Percentiles rank a stretch among this genome's conserved stretches.
phyloP scores from a whole-genome alignment of 2,329 filamentous ascomycete genomes.

The Exophiala alcalophila region DNA sequence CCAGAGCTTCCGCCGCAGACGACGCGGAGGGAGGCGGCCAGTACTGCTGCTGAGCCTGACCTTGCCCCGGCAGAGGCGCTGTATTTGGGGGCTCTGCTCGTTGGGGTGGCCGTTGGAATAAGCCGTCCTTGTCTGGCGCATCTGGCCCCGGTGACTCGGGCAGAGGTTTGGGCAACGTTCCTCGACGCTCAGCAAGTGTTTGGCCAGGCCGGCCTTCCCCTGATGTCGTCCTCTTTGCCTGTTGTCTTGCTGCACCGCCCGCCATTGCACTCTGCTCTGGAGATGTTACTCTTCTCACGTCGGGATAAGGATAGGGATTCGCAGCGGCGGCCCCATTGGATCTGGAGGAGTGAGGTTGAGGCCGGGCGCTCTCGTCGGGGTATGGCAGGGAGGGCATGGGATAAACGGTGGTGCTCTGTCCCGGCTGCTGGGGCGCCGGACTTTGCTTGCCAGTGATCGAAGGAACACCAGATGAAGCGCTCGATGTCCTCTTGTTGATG shows the following conservation, averaged over 20 bases:
- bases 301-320: conserved; percentile 45
- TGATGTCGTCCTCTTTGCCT: conserved; percentile 41
- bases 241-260: conserved; percentile 29
- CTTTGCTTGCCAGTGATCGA: conserved; percentile 36
- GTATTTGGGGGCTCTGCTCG: conserved; percentile 31
- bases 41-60: conserved; percentile 64
- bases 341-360: conserved; percentile 27
- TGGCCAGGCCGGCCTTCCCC: conserved; percentile 53
- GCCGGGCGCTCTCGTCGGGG: conserved; percentile 61
- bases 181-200: conserved; percentile 76
- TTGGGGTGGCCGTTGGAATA: conserved; percentile 66
- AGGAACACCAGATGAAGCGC: conserved; percentile 48
- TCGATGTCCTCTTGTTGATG: conserved; percentile 74
- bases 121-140: conserved; percentile 69
- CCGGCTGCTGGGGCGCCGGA: conserved; percentile 49
- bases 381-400: conserved; percentile 70
- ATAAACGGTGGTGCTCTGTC: conserved; percentile 58
- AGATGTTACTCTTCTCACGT: conserved; percentile 34
- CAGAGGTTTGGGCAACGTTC: conserved; percentile 72
- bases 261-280: conserved; percentile 25
- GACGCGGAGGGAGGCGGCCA: conserved; percentile 54
- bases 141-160: conserved; percentile 78
- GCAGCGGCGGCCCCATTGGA: conserved; percentile 39
- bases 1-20: conserved; percentile 27
- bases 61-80: conserved; percentile 51